Base-by-base conservation (phyloP, 2,329 filamentous ascomycete genomes). In the Penicillium sp. region DNA sequence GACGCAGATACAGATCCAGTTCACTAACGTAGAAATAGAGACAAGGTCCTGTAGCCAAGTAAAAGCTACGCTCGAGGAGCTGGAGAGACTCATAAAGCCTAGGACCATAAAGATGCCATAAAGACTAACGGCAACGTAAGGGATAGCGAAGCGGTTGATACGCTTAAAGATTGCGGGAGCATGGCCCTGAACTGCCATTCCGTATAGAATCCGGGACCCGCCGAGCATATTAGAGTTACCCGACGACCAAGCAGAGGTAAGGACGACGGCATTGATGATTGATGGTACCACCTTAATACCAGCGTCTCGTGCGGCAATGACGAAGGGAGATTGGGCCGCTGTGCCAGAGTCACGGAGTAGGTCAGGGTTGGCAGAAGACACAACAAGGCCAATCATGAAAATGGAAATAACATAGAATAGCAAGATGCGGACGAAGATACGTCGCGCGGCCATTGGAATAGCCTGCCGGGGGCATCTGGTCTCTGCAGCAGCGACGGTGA, bases 1-100 rank as follows among this genome's bases (percentile, higher is more conserved):
- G 43, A 81, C 69, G 42, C 73, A 76, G 64, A 87, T 85, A 56
- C 79, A 78, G 2, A 80, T 75, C 85, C 85, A 88, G 45, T 79
- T 82, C 54, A 88, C 56, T n/a, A 67, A 34, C 0, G 61, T 63
- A 0, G 57, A 53, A 24, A 65, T 61, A 1, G 62, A 60, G 3
- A 78, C 82, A 52, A 88, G 82, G 71, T 86, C 85, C 52, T 87
- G 76, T 26, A 89, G 72, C 85, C 85, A 89, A 69, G 77, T 75
- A 66, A 89, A 88, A n/a, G 85, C 86, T 2, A 75, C 68, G 3
- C 74, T 75, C 10, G 83, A 84, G 34, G 69, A 73, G 27, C 73
- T 60, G 7, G 81, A 84, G 7, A 87, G 71, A 70, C 86, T 87
- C 58, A 88, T 75, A 70, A 85, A 88, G 12, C 77, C 84, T 5